Percentiles rank a stretch among this genome's conserved stretches.
phyloP scores from a whole-genome alignment of 805 yeast species.

The Yarrowia yakushimensis region DNA sequence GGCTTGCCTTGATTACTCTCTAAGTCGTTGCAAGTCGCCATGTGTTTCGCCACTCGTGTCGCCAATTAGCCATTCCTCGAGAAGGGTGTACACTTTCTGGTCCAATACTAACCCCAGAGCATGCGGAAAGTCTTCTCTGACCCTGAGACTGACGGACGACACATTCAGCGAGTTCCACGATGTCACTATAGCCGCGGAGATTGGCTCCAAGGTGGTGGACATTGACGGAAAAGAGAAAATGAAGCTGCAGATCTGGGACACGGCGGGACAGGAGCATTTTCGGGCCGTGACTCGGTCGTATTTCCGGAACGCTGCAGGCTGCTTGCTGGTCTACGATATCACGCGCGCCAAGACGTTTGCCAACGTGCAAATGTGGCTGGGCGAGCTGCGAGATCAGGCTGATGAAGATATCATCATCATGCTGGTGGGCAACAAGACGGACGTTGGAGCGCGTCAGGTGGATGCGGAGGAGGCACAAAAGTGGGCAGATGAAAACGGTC shows the following conservation, averaged over 20 bases:
- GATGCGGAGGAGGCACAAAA: conserved; percentile 38
- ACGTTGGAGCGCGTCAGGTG: conserved; percentile 44
- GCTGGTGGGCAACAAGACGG: conserved; percentile 76
- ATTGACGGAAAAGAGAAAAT: conserved; percentile 29
- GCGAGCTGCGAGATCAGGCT: conserved; percentile 68
- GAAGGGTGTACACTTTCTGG: too few species aligned
- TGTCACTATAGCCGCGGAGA: conserved; percentile 41
- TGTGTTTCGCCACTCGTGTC: background rate
- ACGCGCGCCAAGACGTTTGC: conserved; percentile 38
- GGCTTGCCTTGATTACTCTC: too few species aligned
- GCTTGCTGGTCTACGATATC: conserved; percentile 40
- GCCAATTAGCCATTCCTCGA: background rate
- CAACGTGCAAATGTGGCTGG: conserved; percentile 58
- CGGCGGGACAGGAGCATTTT: conserved; percentile 41
- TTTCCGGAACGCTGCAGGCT: conserved; percentile 41
- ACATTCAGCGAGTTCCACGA: conserved; percentile 38
- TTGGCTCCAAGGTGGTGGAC: conserved; percentile 38
- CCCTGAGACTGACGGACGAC: conserved; percentile 39
- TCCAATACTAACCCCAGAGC: conserved; percentile 31
- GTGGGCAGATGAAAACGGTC: conserved; percentile 49
- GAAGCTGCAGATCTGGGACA: conserved; percentile 41
- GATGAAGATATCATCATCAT: conserved; percentile 64
- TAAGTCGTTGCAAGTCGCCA: too few species aligned
- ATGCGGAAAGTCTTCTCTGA: conserved; percentile 40
- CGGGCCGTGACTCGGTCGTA: conserved; percentile 40